Conservation (phyloP, 179 eudicot genomes). For the Amaranthus tricolor region DNA sequence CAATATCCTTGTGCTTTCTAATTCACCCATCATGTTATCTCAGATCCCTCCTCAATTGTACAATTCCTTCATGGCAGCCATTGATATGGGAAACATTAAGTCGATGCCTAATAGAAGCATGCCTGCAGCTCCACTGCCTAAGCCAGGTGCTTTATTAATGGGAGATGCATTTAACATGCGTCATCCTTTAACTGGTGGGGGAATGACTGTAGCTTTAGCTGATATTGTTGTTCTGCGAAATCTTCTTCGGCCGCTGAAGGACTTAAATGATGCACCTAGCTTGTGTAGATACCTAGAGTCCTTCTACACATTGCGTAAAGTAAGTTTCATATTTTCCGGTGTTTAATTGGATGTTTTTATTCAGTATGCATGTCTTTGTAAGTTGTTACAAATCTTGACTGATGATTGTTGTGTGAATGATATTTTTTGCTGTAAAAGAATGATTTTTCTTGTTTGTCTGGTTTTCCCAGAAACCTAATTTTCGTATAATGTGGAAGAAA, state of each 20-base stretch:
- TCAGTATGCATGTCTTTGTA: not conserved
- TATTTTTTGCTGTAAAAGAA: not conserved
- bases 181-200: constrained; percentile 87
- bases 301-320: constrained; percentile 35
- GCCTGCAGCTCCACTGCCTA: constrained; percentile 67
- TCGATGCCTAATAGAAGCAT: constrained; percentile 73
- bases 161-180: constrained; percentile 93
- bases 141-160: constrained; percentile 72
- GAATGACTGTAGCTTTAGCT: constrained; percentile 80
- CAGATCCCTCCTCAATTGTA: constrained; percentile 65
- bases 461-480: not conserved
- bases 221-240: constrained; percentile 60
- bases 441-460: not conserved
- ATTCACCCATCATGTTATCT: not conserved
- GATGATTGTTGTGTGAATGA: not conserved
- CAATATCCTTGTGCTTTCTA: not conserved
- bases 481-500: not conserved
- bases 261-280: constrained; percentile 42
- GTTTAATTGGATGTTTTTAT: not conserved
- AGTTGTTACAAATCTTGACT: not conserved
- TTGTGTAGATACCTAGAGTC: constrained; percentile 23
- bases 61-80: constrained; percentile 54
- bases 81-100: constrained; percentile 60
- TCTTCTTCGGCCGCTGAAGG: constrained; percentile 51
- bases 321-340: constrained; percentile 4